Evolutionary conservation across 1,284 basidiomycete genomes (phyloP), one percentile per base, ranked within the genome.

Genomic region (Sporisorium iseilematis-ciliati): DNA sequence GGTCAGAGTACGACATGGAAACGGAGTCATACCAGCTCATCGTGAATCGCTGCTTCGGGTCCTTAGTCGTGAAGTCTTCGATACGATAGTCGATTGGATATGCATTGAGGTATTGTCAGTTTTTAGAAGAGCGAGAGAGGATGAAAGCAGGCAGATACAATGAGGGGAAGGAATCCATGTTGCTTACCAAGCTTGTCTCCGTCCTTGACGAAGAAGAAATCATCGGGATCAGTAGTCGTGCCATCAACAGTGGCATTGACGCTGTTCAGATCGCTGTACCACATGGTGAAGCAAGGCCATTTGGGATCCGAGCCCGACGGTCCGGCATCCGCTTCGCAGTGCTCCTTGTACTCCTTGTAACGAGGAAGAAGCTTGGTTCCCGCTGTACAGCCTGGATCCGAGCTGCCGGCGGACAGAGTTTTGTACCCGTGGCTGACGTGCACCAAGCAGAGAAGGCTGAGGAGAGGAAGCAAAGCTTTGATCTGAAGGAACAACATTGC

Each of bases 251-350:
- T 21, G 25, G 51, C 60, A 1, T 29, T 26, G 29, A 42, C 40
- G 11, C 14, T 11, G 1, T 0, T 7, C 43, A 63, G 25, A n/a
- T 42, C 23, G 2, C 11, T 21, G 21, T 10, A 18, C 60, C 61
- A 69, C 31, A 64, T 41, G 6, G 53, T 42, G 35, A 64, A 63
- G 35, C 66, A 69, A 16, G 66, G 66, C 57, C 60, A 64, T 4
- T 53, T 55, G 12, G 52, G 57, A 14, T 64, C 60, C 1, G 38
- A 14, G 0, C 52, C 60, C 0, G 18, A 21, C 0, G 20, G 20
- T 4, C 58, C 59, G 2, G 59, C 6, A 2, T 60, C 66, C 5
- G 33, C 41, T 40, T 64, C 66, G 25, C 66, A 69, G 31, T 60
- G 61, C 4, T 46, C 11, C 7, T 42, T 12, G 26, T 69, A 69